Evolutionary conservation across 768 basidiomycete species (phyloP).

Genomic region (Cyathus striatus): DNA sequence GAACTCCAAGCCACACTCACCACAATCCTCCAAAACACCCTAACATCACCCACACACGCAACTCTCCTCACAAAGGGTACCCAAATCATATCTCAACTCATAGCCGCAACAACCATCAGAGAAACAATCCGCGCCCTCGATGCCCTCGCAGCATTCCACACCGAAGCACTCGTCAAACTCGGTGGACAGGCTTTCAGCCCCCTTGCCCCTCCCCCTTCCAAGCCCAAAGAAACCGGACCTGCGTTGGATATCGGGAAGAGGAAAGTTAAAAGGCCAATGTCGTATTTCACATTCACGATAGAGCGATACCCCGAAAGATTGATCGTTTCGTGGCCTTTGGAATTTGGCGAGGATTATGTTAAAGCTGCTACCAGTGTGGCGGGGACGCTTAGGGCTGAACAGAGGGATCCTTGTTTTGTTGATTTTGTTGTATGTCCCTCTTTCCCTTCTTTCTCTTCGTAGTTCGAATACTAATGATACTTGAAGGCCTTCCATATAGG

Average conservation of each 20-base stretch:
- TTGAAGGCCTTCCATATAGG: neutral
- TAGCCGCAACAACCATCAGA: neutral
- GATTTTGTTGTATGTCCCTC: neutral
- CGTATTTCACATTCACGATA: neutral
- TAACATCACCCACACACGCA: neutral
- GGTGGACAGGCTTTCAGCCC: neutral
- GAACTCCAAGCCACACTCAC: neutral
- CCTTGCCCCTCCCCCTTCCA: neutral
- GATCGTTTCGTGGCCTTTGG: neutral
- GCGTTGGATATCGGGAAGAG: neutral
- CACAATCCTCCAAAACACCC: neutral
- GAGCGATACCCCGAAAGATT: neutral
- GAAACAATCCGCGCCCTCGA: neutral
- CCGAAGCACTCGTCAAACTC: neutral
- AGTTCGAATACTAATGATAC: neutral
- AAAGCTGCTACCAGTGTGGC: neutral
- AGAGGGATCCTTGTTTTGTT: neutral
- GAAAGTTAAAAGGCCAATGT: neutral
- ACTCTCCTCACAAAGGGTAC: neutral
- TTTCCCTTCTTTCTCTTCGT: neutral
- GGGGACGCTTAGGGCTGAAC: neutral
- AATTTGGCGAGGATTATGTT: neutral
- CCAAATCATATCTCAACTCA: neutral
- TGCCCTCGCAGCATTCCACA: neutral
- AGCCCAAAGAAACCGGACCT: neutral